These are phyloP conservation scores for Nymphaea colorata DNA, from an alignment of 164 flowering plant species.

Conservation along the genomic window DNA sequence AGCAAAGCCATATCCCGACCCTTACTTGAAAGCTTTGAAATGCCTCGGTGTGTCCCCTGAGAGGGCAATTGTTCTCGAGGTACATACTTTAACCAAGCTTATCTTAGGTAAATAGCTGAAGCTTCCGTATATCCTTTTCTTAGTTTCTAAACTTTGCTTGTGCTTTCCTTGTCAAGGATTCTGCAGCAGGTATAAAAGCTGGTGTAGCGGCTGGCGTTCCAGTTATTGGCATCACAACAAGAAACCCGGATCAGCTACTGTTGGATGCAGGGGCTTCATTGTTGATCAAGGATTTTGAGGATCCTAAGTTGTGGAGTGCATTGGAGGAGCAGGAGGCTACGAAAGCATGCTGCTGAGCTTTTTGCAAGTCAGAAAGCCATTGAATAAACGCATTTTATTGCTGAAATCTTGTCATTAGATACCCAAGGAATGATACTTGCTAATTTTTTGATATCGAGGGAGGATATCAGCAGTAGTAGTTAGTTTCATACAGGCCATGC, in stretches of 20 bases:
- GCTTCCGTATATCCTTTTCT: constrained; percentile 1
- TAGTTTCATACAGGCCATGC: no score
- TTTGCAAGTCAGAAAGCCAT: no score
- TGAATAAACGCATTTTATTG: no score
- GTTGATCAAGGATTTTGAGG: constrained; percentile 65
- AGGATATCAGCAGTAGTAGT: no score
- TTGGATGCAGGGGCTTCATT: constrained; percentile 66
- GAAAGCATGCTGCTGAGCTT: not conserved
- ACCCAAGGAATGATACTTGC: no score
- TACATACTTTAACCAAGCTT: constrained; percentile 7
- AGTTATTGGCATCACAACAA: constrained; percentile 63
- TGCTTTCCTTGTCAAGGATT: constrained; percentile 41
- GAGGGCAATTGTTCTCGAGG: constrained; percentile 81
- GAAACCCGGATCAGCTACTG: constrained; percentile 62
- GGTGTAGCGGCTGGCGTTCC: constrained; percentile 97
- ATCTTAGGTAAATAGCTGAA: not conserved
- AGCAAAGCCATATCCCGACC: constrained; percentile 91
- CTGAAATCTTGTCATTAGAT: no score
- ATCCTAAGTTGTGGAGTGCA: constrained; percentile 76
- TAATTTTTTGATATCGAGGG: no score
- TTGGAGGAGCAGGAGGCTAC: constrained; percentile 53
- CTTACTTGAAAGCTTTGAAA: constrained; percentile 77
- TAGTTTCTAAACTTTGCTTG: not conserved
- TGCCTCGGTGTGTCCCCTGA: constrained; percentile 52
- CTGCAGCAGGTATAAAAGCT: constrained; percentile 79